Evolutionary conservation across 2,329 filamentous ascomycete genomes (phyloP).

Genomic region (Rhinocladiella mackenziei): DNA sequence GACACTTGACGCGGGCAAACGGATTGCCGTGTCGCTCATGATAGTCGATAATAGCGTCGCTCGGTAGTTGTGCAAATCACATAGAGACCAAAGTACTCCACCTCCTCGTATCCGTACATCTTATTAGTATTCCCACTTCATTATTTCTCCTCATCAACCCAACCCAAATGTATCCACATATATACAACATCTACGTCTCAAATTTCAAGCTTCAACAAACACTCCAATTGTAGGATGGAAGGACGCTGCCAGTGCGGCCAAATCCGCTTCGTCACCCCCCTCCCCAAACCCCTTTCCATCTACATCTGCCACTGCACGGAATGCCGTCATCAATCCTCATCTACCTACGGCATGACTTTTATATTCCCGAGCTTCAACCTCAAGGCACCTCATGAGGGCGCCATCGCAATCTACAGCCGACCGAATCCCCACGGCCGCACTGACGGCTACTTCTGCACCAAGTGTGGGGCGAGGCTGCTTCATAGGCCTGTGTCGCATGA

Average conservation of each 20-base stretch:
- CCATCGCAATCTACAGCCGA: conserved; percentile 15
- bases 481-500: conserved; percentile 38
- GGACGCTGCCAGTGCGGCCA: conserved; percentile 62
- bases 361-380: conserved; percentile 56
- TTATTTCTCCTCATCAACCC: too few species aligned
- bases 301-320: conserved; percentile 68
- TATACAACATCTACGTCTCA: too few species aligned
- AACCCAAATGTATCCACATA: too few species aligned
- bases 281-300: conserved; percentile 56
- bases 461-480: conserved; percentile 62
- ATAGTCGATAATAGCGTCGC: too few species aligned
- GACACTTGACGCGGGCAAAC: too few species aligned
- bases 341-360: conserved; percentile 64
- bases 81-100: too few species aligned
- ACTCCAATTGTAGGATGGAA: too few species aligned
- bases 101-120: too few species aligned
- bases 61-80: too few species aligned
- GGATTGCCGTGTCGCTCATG: too few species aligned
- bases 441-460: conserved; percentile 64
- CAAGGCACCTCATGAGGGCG: not conserved
- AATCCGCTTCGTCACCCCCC: conserved; percentile 61
- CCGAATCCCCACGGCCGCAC: conserved; percentile 38
- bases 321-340: conserved; percentile 50
- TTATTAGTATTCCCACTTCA: too few species aligned
- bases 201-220: too few species aligned